Conservation (phyloP, 495 filamentous ascomycete genomes). For the Tuber melanosporum region DNA sequence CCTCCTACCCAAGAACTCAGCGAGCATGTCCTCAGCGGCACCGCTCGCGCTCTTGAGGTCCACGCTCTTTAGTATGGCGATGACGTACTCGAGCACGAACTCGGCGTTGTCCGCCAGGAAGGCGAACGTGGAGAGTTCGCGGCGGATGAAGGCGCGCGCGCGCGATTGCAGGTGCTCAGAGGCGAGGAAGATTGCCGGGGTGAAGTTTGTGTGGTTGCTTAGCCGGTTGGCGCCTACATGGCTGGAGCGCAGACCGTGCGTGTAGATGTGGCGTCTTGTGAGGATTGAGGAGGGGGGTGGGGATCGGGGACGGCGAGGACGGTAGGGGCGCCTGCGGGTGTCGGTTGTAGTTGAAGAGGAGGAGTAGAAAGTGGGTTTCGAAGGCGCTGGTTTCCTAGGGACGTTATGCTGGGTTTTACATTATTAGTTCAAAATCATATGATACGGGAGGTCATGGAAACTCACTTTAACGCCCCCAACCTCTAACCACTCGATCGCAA, state of each 20-base stretch:
- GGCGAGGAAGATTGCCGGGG: slow-evolving; percentile 57
- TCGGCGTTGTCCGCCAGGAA: slow-evolving; percentile 76
- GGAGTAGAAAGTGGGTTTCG: not conserved
- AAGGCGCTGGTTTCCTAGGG: not conserved
- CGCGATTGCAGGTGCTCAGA: slow-evolving; percentile 66
- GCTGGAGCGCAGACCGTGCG: slow-evolving; percentile 66
- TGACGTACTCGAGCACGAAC: slow-evolving; percentile 81
- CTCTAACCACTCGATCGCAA: slow-evolving; percentile 10
- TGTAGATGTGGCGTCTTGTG: slow-evolving; percentile 68
- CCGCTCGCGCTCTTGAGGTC: slow-evolving; percentile 81
- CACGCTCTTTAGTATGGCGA: slow-evolving; percentile 81
- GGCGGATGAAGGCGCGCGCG: slow-evolving; percentile 79
- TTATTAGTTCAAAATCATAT: not conserved
- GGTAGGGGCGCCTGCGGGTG: slow-evolving; percentile 10
- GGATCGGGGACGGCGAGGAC: slow-evolving; percentile 18
- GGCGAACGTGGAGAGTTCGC: slow-evolving; percentile 80
- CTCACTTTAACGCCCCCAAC: not conserved
- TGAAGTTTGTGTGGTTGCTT: slow-evolving; percentile 71
- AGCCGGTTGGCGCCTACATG: slow-evolving; percentile 79
- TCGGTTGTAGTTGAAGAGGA: not conserved
- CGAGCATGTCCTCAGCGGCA: slow-evolving; percentile 80
- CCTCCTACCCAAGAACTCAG: slow-evolving; percentile 73
- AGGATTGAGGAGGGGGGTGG: slow-evolving; percentile 39
- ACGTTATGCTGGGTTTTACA: slow-evolving; percentile 15
- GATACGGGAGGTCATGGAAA: not conserved